Evolutionary conservation across 2,329 filamentous ascomycete species (phyloP).

Genomic region (Sporothrix luriei): DNA sequence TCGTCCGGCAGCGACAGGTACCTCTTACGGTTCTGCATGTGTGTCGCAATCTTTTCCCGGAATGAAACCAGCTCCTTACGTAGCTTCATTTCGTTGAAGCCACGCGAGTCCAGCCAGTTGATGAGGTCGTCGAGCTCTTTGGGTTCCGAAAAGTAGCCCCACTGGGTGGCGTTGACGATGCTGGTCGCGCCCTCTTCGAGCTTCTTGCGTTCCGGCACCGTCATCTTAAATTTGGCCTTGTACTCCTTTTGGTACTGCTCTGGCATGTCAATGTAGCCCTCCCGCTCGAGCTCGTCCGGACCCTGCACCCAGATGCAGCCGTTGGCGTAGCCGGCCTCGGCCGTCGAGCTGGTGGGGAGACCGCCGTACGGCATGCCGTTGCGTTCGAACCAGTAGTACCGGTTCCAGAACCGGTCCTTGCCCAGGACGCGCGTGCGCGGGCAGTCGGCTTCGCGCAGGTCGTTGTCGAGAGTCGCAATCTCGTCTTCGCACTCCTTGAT

Average conservation of each 20-base stretch:
- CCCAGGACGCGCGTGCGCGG: constrained; percentile 86
- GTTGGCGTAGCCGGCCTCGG: constrained; percentile 85
- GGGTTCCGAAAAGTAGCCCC: constrained; percentile 87
- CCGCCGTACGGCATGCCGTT: constrained; percentile 97
- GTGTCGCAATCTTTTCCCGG: constrained; percentile 71
- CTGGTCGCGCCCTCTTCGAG: constrained; percentile 82
- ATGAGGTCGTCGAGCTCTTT: constrained; percentile 77
- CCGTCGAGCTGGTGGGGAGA: constrained; percentile 83
- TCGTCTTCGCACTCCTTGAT: constrained; percentile 82
- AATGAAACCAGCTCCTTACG: constrained; percentile 81
- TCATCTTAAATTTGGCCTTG: constrained; percentile 74
- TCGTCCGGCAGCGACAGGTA: constrained; percentile 63
- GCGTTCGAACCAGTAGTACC: constrained; percentile 98
- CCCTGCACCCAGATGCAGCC: constrained; percentile 96
- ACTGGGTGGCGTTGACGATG: constrained; percentile 75
- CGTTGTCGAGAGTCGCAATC: constrained; percentile 83
- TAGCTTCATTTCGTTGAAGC: constrained; percentile 81
- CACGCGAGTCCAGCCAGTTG: constrained; percentile 84
- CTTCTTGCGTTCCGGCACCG: constrained; percentile 80
- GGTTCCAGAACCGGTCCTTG: constrained; percentile 96
- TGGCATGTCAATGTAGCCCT: constrained; percentile 80
- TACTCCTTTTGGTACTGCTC: constrained; percentile 75
- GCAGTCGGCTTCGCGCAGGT: constrained; percentile 90
- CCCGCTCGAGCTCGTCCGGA: constrained; percentile 82
- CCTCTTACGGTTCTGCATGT: constrained; percentile 77